Base-by-base conservation (phyloP, 1,139 yeast genomes). In the Suhomyces atakaporum region DNA sequence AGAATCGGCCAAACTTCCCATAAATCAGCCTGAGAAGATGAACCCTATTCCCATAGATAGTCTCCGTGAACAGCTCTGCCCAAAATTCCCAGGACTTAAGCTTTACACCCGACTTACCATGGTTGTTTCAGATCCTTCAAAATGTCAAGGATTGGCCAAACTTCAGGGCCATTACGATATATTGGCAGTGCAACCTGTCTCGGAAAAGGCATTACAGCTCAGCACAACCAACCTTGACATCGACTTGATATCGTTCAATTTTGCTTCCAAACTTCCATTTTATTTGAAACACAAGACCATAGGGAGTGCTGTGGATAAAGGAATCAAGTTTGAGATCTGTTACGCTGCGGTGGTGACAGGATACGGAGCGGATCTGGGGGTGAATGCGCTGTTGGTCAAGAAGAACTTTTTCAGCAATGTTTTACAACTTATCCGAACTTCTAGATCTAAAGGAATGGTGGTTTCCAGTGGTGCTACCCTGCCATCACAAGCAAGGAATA, bases 251-350 rank as follows among this genome's bases (percentile, higher is more conserved):
- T 81, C 96, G 1, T 73, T 92, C 36, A 81, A 85, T 42, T 74
- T 85, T 56, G 63, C 76, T 12, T 67, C 72, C 27, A 73, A 88
- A 41, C 64, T 88, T 31, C 94, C 96, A 0, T 83, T 80, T 49
- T 86, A 79, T 57, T 66, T 92, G 46, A 84, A 85, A 47, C 96
- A 88, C 63, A 87, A 89, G 52, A 80, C 88, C 1, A 73, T 89
- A 7, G 85, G 96, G 27, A 79, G 88, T 31, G 97, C 95, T 1
- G 73, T 86, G 12, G 84, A 83, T 13, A 77, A 84, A 40, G 98
- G 98, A 1, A 75, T 89, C 31, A 80, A 80, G 47, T 77, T 92
- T 47, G 98, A 92, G 57, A 73, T 92, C 10, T 73, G 80, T 38
- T 92, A 92, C 58, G 66, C 78, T 11, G 68, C 78, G 29, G 63